Evolutionary conservation across 495 filamentous ascomycete genomes (phyloP), one percentile per base, ranked within the genome.

Genomic region (Articulospora tetracladia): DNA sequence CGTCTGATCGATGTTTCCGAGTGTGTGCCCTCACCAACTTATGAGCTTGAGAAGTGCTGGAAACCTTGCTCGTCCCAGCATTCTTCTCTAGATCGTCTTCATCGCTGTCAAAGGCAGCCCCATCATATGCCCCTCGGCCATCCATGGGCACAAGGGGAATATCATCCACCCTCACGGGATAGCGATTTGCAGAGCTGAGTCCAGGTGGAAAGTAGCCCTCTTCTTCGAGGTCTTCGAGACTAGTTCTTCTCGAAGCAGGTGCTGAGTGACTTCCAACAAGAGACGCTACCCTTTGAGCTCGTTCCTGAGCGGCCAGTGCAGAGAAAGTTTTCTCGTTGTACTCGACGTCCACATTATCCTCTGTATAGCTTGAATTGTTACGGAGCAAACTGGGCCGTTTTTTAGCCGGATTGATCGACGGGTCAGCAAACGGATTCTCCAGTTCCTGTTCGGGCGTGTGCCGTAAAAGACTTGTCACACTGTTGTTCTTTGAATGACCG

Each of bases 21-120:
- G 81, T 81, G 60, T 83, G 80, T n/a, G 75, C 75, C 44, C 76
- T 73, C 12, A 83, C 80, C 8, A 84, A 69, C 22, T 77, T 74
- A 32, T 76, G 74, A 22, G 81, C 81, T 61, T 79, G 77, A 4
- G 67, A 68, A 23, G 64, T 72, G 50, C 58, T 70, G 8, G 53
- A 69, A 27, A 55, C 52, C 41, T 60, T 68, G 26, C 36, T 48
- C 54, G 63, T 64, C 25, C 48, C 61, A 58, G 60, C 59, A 36
- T 25, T 7, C 19, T 68, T 53, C 39, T 57, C 20, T 2, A 48
- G 24, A 28, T 57, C 56, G 12, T 69, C 66, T 24, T 63, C 64
- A 48, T 68, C 70, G 19, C 62, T 72, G n/a, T 67, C 66, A 10
- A 20, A 44, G 19, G 19, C 61, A 17, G 68, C 68, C 34, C 65